Evolutionary conservation across 2,329 filamentous ascomycete species (phyloP).

Genomic region (Venturia nashicola): DNA sequence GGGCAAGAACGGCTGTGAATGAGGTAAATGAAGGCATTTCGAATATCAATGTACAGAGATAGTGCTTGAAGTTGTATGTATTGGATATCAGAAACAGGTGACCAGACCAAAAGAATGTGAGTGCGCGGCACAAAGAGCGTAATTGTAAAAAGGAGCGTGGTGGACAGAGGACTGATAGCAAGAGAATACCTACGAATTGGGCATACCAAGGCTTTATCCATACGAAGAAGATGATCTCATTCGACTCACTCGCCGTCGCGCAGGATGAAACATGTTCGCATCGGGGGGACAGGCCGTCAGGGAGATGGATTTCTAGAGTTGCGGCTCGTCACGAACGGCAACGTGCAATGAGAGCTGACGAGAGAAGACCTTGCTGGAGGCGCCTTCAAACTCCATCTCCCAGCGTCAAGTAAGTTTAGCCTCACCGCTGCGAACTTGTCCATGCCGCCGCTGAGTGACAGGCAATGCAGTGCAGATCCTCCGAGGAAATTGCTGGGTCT

Average conservation of each 20-base stretch:
- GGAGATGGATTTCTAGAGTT: neutral
- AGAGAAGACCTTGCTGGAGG: neutral
- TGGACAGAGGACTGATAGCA: neutral
- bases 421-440: neutral
- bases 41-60: neutral
- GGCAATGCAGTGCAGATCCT: neutral
- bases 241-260: neutral
- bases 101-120: conserved; percentile 1
- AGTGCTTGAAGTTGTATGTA: neutral
- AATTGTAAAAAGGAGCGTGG: neutral
- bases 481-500: neutral
- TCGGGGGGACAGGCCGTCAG: neutral
- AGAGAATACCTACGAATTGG: neutral
- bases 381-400: neutral
- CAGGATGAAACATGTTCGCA: conserved; percentile 1
- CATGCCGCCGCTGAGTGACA: neutral
- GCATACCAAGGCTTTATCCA: neutral
- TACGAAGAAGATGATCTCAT: conserved; percentile 3
- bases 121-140: neutral
- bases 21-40: neutral
- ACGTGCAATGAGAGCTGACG: neutral
- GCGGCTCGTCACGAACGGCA: neutral
- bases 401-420: neutral
- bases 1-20: neutral
- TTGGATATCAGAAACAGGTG: neutral